Evolutionary conservation across 2,329 filamentous ascomycete species (phyloP).

Genomic region (Diaporthe sp.): DNA sequence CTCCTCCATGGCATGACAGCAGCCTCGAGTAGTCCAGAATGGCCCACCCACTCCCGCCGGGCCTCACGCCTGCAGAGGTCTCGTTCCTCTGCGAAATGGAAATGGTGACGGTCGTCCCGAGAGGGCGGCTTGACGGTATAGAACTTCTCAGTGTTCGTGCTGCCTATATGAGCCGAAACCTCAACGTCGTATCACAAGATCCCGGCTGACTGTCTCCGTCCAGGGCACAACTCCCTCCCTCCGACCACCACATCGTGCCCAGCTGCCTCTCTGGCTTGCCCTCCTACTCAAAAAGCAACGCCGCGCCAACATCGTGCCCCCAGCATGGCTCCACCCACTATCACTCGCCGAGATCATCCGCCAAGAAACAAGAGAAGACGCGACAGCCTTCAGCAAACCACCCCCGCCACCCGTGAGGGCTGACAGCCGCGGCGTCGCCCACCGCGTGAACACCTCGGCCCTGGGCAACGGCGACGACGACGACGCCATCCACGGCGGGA

Average conservation of each 20-base stretch:
- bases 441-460: conserved; percentile 47
- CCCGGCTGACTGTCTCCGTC: conserved; percentile 12
- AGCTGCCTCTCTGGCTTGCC: conserved; percentile 93
- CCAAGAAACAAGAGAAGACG: conserved; percentile 81
- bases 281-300: conserved; percentile 94
- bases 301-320: conserved; percentile 91
- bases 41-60: conserved; percentile 64
- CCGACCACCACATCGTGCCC: conserved; percentile 82
- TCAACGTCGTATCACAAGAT: conserved; percentile 33
- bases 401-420: conserved; percentile 73
- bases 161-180: conserved; percentile 17
- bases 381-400: conserved; percentile 81
- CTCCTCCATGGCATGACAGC: conserved; percentile 39
- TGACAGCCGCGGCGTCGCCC: conserved; percentile 60
- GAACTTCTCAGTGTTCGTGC: conserved; percentile 84
- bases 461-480: conserved; percentile 46
- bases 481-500: conserved; percentile 46
- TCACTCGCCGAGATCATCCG: conserved; percentile 84
- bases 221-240: conserved; percentile 85
- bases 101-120: conserved; percentile 90
- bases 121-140: conserved; percentile 89
- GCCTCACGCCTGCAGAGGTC: conserved; percentile 86
- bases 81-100: conserved; percentile 99
- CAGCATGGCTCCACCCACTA: conserved; percentile 86
- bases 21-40: conserved; percentile 49